Evolutionary conservation across 2,329 filamentous ascomycete genomes (phyloP), one percentile per base, ranked within the genome.

Genomic region (Alternaria viburni): DNA sequence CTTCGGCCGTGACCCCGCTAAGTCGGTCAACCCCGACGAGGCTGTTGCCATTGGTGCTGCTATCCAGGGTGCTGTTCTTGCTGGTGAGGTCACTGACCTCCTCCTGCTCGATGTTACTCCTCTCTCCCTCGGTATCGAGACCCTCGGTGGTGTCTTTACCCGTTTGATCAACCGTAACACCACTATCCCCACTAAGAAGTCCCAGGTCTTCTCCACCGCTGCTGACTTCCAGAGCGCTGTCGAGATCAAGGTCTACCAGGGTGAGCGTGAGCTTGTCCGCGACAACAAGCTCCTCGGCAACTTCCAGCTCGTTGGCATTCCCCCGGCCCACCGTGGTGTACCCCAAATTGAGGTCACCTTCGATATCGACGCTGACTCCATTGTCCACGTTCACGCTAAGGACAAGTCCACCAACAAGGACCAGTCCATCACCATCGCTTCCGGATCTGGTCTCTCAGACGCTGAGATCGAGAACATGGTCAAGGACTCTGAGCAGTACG

Each of bases 381-480:
- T 98, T 75, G 93, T 98, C 75, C 94, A 97, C 86, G 95, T 98
- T 69, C 92, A 96, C 82, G 95, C 95, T 83, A 97, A 97, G 88
- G 95, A 98, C 86, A 97, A 98, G 91, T 95, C 93, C 75, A 98
- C 94, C 85, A 93, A 93, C 90, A 98, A 97, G 90, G 95, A 98
- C 81, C 95, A 99, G 88, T 97, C 94, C 67, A 98, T 99, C 85
- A 98, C 95, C 81, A 97, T 99, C 81, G 94, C 95, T 60, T 97
- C 94, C 64, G 96, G 95, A 82, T 98, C 95, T 70, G 95, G 96
- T 89, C 91, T 98, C 62, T 97, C 93, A 51, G 94, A 99, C 67
- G 83, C 87, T 60, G 95, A 99, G 87, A 99, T 99, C 72, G 89
- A 97, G 86, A 90, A 89, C 85, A 98, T 99, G 96, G 94, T 99